Base-by-base conservation (phyloP, 176 grass and related monocot genomes). In the Thalia dealbata region DNA sequence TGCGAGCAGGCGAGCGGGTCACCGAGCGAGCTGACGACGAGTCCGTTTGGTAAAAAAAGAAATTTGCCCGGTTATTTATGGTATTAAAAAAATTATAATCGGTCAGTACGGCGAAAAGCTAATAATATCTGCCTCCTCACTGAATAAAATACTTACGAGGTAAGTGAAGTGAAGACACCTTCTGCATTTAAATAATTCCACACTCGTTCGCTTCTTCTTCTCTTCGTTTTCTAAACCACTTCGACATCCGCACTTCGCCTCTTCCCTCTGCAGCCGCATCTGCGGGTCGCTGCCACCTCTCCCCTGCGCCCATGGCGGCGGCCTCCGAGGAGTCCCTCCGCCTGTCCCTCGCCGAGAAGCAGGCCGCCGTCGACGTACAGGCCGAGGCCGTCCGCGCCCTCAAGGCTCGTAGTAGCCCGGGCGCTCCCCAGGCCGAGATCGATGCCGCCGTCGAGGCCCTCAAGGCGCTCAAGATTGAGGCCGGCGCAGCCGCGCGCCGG, bases 371-470 rank as follows among this genome's bases (percentile, higher is more conserved):
- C 69, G 88, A 87, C 64, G 84, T 73, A 26, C 88, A 87, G 84
- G 82, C 81, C 13, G 76, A 82, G 75, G 72, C 81, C 67, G 88
- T 91, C 25, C 84, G 79, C 15, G 79, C 25, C 21, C 84, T 91
- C 28, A 91, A 87, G 79, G 78, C 81, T 14, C 71, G 32, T 4
- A 1, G 32, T 4, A 1, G 45, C 25, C 58, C 26, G 10, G 78
- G 25, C 45, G 81, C 69, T n/a, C 41, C 78, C 13, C 67, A 63
- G 81, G 76, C 29, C 30, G 82, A 86, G 11, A 63, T 91, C 46
- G 84, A 87, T 8, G 79, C 84, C 5, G 79, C 79, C 1, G 82
- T 91, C 59, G 88, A 91, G 79, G 84, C 72, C 32, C 88, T 91
- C 0, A 85, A 87, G 73, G 82, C 79, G 5, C 79, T 87, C 69